phyloP scores from a whole-genome alignment of 2,329 filamentous ascomycete genomes.

The Aspergillus tubingensis region DNA sequence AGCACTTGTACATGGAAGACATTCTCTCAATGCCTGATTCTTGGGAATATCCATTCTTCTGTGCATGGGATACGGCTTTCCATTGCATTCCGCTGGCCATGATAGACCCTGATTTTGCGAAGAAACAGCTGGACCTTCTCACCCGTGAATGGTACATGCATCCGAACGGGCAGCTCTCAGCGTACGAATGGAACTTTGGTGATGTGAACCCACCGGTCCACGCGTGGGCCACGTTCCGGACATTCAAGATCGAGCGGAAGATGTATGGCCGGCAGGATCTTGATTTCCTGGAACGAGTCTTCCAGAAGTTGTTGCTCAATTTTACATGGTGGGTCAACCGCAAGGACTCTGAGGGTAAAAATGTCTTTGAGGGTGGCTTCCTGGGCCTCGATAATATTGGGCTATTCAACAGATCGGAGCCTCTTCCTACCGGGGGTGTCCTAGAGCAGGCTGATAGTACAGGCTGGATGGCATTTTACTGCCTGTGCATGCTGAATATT shows the following conservation, averaged over 20 bases:
- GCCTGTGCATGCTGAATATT: constrained; percentile 94
- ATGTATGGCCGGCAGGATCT: constrained; percentile 93
- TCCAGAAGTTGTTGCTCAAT: constrained; percentile 92
- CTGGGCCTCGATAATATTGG: constrained; percentile 96
- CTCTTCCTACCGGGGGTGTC: constrained; percentile 86
- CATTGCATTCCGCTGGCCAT: constrained; percentile 95
- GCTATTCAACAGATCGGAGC: constrained; percentile 94
- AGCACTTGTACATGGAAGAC: constrained; percentile 91
- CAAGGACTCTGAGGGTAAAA: constrained; percentile 92
- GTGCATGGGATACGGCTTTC: constrained; percentile 95
- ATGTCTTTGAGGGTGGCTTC: constrained; percentile 96
- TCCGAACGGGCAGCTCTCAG: constrained; percentile 90
- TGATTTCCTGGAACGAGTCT: constrained; percentile 93
- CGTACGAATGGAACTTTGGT: constrained; percentile 96
- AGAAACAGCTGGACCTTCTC: constrained; percentile 95
- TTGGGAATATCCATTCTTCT: constrained; percentile 98
- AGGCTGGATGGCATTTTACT: constrained; percentile 99
- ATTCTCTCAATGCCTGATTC: constrained; percentile 97
- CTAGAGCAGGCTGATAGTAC: constrained; percentile 97
- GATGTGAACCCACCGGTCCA: constrained; percentile 97
- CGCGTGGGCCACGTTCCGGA: constrained; percentile 92
- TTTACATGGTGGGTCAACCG: constrained; percentile 99
- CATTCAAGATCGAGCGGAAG: constrained; percentile 98
- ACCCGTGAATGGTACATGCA: constrained; percentile 99
- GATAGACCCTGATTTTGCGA: constrained; percentile 96